A percentile compares a stretch with the other conserved stretches of the same genome.
phyloP scores from a whole-genome alignment of 169 alveolate species.

The Plasmodium gallinaceum region DNA sequence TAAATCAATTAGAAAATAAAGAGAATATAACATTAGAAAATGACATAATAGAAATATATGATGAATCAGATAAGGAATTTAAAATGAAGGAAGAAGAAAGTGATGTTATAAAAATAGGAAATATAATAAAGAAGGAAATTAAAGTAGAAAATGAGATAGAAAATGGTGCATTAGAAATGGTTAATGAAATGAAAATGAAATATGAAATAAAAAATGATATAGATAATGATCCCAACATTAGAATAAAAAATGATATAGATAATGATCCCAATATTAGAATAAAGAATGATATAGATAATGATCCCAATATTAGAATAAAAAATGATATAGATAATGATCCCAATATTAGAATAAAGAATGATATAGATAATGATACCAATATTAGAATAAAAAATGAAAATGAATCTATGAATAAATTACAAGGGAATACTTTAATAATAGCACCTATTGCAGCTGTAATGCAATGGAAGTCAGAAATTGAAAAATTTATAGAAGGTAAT shows the following conservation, averaged over 20 bases:
- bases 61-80: not conserved
- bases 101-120: not conserved
- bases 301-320: not conserved
- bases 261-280: not conserved
- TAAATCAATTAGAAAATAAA: slow-evolving; percentile 26
- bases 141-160: slow-evolving; percentile 25
- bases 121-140: slow-evolving; percentile 1
- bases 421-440: slow-evolving; percentile 84
- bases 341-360: not conserved
- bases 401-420: not conserved
- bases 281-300: not conserved
- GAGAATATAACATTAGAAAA: not conserved
- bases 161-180: not conserved
- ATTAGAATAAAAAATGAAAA: not conserved
- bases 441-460: slow-evolving; percentile 89
- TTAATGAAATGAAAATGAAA: not conserved
- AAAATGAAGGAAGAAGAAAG: slow-evolving; percentile 1
- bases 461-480: slow-evolving; percentile 88
- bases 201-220: not conserved
- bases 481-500: slow-evolving; percentile 80
- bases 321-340: not conserved
- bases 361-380: not conserved
- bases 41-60: slow-evolving; percentile 7
- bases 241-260: not conserved
- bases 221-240: not conserved